These are phyloP conservation scores for Daldinia decipiens DNA, from an alignment of 495 filamentous ascomycete species.

Conservation along the genomic window DNA sequence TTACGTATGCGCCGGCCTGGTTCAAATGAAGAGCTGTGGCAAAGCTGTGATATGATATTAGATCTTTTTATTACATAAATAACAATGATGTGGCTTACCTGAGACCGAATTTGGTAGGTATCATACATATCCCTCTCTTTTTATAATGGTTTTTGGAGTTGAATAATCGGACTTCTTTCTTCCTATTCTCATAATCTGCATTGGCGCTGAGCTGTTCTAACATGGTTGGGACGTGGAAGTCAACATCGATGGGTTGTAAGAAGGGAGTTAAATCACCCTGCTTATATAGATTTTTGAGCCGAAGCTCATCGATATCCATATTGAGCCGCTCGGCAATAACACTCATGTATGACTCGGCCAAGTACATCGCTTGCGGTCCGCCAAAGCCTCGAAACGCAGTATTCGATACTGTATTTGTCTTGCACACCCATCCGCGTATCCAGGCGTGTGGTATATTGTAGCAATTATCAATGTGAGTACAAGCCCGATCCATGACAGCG, in stretches of 20 bases:
- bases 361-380: constrained; percentile 87
- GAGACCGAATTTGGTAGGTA: constrained; percentile 76
- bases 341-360: constrained; percentile 78
- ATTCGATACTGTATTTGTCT: constrained; percentile 88
- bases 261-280: constrained; percentile 79
- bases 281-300: constrained; percentile 82
- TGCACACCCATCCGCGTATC: constrained; percentile 82
- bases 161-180: constrained; percentile 72
- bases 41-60: constrained; percentile 70
- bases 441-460: constrained; percentile 81
- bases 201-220: constrained; percentile 78
- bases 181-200: constrained; percentile 69
- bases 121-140: constrained; percentile 81
- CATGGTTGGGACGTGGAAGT: constrained; percentile 88
- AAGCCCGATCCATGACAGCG: constrained; percentile 77
- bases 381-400: constrained; percentile 91
- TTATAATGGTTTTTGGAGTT: constrained; percentile 83
- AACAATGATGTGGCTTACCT: constrained; percentile 15
- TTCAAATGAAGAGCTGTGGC: constrained; percentile 89
- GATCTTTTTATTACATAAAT: neutral
- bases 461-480: constrained; percentile 80
- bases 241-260: constrained; percentile 75
- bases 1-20: constrained; percentile 85
- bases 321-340: constrained; percentile 78
- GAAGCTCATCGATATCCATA: constrained; percentile 75